Evolutionary conservation across 2,329 filamentous ascomycete species (phyloP).

Genomic region (Stemphylium vesicarium): DNA sequence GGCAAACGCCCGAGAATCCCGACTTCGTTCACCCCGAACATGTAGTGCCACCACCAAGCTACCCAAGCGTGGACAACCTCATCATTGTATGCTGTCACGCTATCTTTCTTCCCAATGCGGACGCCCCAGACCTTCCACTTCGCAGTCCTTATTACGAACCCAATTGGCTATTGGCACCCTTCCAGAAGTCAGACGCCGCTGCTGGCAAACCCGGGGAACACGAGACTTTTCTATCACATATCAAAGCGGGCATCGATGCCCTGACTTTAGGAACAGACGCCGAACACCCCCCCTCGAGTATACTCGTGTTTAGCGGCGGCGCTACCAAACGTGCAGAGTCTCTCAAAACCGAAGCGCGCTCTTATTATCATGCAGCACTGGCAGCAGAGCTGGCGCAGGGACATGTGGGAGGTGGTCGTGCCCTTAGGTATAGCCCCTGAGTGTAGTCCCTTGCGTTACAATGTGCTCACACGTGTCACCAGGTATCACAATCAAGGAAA

Average conservation of each 20-base stretch:
- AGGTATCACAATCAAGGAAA: slow-evolving; percentile 47
- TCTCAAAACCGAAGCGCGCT: slow-evolving; percentile 43
- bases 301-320: slow-evolving; percentile 77
- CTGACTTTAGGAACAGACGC: slow-evolving; percentile 55
- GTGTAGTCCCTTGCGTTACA: background rate
- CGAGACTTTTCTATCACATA: slow-evolving; percentile 78
- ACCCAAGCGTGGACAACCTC: slow-evolving; percentile 56
- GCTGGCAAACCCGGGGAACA: slow-evolving; percentile 68
- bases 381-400: slow-evolving; percentile 31
- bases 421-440: slow-evolving; percentile 14
- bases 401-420: slow-evolving; percentile 31
- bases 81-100: slow-evolving; percentile 86
- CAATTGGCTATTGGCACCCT: slow-evolving; percentile 73
- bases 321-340: slow-evolving; percentile 41
- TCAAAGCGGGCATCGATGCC: slow-evolving; percentile 66
- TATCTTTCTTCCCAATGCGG: slow-evolving; percentile 63
- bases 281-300: slow-evolving; percentile 42
- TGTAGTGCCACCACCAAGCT: slow-evolving; percentile 33
- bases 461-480: background rate
- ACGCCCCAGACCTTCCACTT: slow-evolving; percentile 33
- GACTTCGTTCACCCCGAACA: slow-evolving; percentile 40
- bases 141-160: slow-evolving; percentile 43
- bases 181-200: slow-evolving; percentile 61
- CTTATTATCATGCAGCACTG: slow-evolving; percentile 46
- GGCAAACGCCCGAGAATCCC: slow-evolving; percentile 15